A percentile compares a stretch with the other conserved stretches of the same genome.
These are phyloP conservation scores for Coccomyxa sp. DNA, from an alignment of 139 green algal genomes.

Conservation along the genomic window DNA sequence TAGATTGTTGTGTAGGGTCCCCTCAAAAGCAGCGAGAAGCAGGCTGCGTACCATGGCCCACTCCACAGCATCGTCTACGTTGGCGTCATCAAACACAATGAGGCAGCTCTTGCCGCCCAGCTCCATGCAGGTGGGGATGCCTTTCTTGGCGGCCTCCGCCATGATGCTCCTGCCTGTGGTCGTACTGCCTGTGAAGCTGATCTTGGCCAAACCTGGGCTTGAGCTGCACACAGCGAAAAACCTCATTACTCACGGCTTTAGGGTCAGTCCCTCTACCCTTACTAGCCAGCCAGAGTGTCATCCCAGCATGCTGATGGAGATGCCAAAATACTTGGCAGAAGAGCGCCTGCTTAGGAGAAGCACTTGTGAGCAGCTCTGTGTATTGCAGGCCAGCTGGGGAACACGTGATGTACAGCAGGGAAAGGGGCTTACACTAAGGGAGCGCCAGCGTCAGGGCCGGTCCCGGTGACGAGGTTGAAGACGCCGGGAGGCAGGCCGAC, in stretches of 20 bases:
- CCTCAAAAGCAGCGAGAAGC: not conserved
- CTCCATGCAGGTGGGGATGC: conserved; percentile 68
- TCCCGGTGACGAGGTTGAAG: conserved; percentile 75
- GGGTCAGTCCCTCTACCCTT: too few relatives aligned
- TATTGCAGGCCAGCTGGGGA: too few relatives aligned
- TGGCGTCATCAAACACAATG: conserved; percentile 88
- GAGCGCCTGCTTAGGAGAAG: too few relatives aligned
- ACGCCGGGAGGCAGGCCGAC: conserved; percentile 69
- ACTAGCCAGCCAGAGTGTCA: too few relatives aligned
- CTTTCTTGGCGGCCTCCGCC: conserved; percentile 59
- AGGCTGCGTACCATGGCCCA: conserved; percentile 61
- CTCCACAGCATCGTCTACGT: conserved; percentile 86
- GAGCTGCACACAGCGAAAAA: conserved; percentile 26
- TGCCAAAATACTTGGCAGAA: too few relatives aligned
- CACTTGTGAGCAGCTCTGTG: too few relatives aligned
- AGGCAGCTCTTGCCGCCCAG: conserved; percentile 82
- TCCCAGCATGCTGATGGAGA: too few relatives aligned
- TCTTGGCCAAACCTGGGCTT: conserved; percentile 71
- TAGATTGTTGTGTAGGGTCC: not conserved
- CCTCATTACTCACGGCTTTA: not conserved
- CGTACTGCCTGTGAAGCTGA: conserved; percentile 82
- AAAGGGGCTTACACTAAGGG: too few relatives aligned
- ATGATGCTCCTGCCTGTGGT: conserved; percentile 62
- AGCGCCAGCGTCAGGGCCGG: conserved; percentile 46
- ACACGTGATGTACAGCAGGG: too few relatives aligned